These are phyloP conservation scores for Acanthamoeba lenticulata DNA, from an alignment of 208 protist species.

Conservation along the genomic window DNA sequence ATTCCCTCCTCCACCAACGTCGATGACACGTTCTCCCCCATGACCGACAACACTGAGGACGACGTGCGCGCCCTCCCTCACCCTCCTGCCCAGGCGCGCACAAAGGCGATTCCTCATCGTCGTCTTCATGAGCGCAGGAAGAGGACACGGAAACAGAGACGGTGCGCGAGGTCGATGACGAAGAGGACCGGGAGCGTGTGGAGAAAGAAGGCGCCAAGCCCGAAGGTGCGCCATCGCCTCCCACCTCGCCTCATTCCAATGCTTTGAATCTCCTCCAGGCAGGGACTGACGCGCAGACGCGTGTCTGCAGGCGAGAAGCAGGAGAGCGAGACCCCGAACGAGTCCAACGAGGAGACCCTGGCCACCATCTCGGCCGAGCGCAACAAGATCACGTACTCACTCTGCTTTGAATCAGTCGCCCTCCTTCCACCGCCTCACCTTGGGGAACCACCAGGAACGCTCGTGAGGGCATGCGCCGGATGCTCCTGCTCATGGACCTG, in stretches of 20 bases:
- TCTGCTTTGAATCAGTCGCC: background rate
- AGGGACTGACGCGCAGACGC: no score
- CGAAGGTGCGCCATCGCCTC: background rate
- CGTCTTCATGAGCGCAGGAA: background rate
- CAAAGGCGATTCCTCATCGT: background rate
- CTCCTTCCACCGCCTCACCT: background rate
- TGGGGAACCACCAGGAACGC: background rate
- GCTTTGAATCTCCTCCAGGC: background rate
- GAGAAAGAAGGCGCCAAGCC: background rate
- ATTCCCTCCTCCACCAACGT: background rate
- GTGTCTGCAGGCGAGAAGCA: background rate
- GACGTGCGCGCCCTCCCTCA: background rate
- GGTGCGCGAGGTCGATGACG: slow-evolving; percentile 14
- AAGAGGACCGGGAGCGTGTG: background rate
- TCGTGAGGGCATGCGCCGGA: background rate
- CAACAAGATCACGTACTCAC: background rate
- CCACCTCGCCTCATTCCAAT: background rate
- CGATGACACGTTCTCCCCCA: background rate
- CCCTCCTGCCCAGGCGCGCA: background rate
- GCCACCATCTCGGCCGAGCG: slow-evolving; percentile 5
- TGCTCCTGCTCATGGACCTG: slow-evolving; percentile 1
- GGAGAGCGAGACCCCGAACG: background rate
- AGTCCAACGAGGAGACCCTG: background rate
- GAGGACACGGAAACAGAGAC: slow-evolving; percentile 17
- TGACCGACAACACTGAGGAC: slow-evolving; percentile 21